Base-by-base conservation (phyloP, 768 basidiomycete genomes). In the Candolleomyces aberdarensis region DNA sequence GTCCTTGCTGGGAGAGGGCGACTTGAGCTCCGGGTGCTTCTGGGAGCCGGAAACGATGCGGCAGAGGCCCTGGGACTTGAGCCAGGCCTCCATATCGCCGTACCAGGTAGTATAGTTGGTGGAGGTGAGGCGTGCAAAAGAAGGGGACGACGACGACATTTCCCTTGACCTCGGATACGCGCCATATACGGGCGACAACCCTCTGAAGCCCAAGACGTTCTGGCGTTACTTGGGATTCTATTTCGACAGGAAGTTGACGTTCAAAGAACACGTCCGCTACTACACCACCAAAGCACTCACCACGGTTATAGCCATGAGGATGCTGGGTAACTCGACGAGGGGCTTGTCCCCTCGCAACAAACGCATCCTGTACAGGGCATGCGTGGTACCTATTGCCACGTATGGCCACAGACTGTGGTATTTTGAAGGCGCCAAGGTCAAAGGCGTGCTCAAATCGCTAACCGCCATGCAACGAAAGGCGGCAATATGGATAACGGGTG, bases 271-370 rank as follows among this genome's bases (percentile, higher is more conserved):
- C 14, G 44, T 46, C 19, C 44, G 44, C 14, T 46, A 5, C 44
- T 46, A 46, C 44, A 14, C 19, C 15, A 46, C 44, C 13, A 46
- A 46, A 13, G 44, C 19, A 3, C 19, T 46, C 44, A 46, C 44
- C 44, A 46, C 44, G 5, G 19, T 46, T 4, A 15, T 32, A 9
- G 32, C 32, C 72, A 72, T 76, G 55, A 72, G 72, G 0, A 58
- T 49, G 46, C 31, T 43, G 26, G 57, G 57, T 11, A 57, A 62
- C 46, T 62, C 49, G 3, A n/a, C 20, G 14, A 10, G 50, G 40
- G 61, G 61, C 14, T 36, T 58, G 3, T 50, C 61, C 17, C 61
- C 57, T 14, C 26, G 29, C 15, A 47, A 58, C 22, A 58, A 58
- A 44, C 50, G 48, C 22, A 47, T 58, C 15, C 57, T 62, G 61